Evolutionary conservation across 768 basidiomycete species (phyloP).

Genomic region (Boletus rubroflammeus): DNA sequence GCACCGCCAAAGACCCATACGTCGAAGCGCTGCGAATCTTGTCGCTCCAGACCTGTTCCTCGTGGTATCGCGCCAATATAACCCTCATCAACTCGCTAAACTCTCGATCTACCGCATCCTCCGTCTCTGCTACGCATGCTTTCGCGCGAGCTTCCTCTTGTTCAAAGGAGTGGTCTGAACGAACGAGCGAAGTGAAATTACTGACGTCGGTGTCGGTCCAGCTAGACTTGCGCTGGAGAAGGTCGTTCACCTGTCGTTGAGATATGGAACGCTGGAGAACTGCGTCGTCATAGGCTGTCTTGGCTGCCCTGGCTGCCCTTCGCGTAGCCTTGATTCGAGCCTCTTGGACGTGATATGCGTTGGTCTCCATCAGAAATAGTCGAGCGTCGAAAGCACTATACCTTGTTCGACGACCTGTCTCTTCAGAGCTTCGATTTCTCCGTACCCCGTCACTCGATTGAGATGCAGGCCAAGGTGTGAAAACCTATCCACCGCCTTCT

Average conservation of each 20-base stretch:
- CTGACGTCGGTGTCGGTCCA: constrained; percentile 90
- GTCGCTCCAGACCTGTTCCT: constrained; percentile 99
- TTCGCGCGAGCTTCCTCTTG: constrained; percentile 76
- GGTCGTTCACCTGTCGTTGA: constrained; percentile 94
- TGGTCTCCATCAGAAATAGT: constrained; percentile 4
- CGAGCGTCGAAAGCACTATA: constrained; percentile 34
- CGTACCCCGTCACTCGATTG: constrained; percentile 89
- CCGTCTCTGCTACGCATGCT: constrained; percentile 58
- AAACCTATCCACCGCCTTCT: constrained; percentile 54
- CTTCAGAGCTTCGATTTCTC: constrained; percentile 82
- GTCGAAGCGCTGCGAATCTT: constrained; percentile 96
- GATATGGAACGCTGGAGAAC: constrained; percentile 78
- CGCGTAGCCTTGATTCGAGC: constrained; percentile 64
- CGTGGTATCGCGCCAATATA: constrained; percentile 92
- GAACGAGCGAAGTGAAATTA: constrained; percentile 85
- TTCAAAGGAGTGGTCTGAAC: constrained; percentile 84
- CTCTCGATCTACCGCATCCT: constrained; percentile 79
- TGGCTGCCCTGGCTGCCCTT: constrained; percentile 64
- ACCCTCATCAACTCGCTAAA: constrained; percentile 85
- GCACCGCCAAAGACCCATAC: constrained; percentile 82
- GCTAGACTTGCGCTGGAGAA: constrained; percentile 87
- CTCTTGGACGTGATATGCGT: constrained; percentile 48
- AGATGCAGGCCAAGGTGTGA: constrained; percentile 73
- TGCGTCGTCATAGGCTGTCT: constrained; percentile 71
- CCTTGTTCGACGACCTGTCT: constrained; percentile 76